Evolutionary conservation across 2,329 filamentous ascomycete genomes (phyloP).

Genomic region (Talaromyces sp.): DNA sequence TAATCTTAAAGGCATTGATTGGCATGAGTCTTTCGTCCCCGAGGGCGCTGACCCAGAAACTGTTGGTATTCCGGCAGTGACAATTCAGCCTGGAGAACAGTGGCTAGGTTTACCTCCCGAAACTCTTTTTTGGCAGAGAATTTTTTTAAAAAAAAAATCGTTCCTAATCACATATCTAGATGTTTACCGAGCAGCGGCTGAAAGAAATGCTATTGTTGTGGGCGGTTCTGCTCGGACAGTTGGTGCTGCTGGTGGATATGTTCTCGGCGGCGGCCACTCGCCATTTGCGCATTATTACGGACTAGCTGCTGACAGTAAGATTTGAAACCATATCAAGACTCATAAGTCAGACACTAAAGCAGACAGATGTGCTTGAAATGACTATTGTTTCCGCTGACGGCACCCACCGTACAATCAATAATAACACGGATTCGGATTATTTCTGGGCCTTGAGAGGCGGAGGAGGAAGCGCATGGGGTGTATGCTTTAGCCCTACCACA

Average conservation of each 20-base stretch:
- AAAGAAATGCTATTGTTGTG: slow-evolving; percentile 47
- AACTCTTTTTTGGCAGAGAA: slow-evolving; percentile 38
- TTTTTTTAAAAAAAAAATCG: background rate
- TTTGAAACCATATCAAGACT: background rate
- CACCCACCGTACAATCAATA: background rate
- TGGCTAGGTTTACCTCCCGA: slow-evolving; percentile 46
- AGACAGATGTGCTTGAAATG: background rate
- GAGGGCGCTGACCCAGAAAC: background rate
- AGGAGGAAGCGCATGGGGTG: background rate
- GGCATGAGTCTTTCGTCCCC: slow-evolving; percentile 27
- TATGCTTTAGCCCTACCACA: background rate
- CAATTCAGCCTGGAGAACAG: slow-evolving; percentile 46
- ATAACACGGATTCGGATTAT: background rate
- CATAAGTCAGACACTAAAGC: background rate
- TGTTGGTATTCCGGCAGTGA: background rate
- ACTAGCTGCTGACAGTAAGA: slow-evolving; percentile 47
- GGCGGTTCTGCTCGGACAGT: slow-evolving; percentile 53
- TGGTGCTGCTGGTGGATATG: slow-evolving; percentile 56
- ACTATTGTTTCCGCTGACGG: background rate
- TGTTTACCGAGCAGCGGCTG: slow-evolving; percentile 26
- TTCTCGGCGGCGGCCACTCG: slow-evolving; percentile 56
- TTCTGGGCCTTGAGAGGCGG: background rate
- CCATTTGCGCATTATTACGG: slow-evolving; percentile 51
- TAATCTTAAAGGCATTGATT: slow-evolving; percentile 23
- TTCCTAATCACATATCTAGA: background rate